phyloP scores from a whole-genome alignment of 225 moss, liverwort and hornwort genomes.

The Pseudoscleropodium purum region DNA sequence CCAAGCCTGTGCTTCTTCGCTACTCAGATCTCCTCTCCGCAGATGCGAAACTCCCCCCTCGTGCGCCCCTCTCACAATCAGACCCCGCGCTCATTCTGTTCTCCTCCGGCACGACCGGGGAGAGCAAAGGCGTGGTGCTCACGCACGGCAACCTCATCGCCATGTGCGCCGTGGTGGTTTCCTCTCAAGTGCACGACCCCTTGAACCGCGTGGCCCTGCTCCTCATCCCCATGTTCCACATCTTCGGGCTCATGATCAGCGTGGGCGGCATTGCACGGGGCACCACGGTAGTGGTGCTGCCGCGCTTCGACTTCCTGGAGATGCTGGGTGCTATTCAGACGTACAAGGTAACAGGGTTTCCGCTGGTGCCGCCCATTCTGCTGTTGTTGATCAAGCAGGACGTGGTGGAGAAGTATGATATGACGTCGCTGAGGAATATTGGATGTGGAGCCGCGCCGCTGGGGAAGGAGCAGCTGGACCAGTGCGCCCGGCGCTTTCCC shows the following conservation, averaged over 20 bases:
- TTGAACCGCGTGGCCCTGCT: not conserved
- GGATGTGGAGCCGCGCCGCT: conserved; percentile 72
- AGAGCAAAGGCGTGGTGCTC: conserved; percentile 69
- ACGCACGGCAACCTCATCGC: conserved; percentile 62
- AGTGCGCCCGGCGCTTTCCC: conserved; percentile 28
- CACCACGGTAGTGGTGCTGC: conserved; percentile 30
- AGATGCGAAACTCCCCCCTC: not conserved
- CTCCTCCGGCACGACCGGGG: conserved; percentile 86
- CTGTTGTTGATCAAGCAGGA: conserved; percentile 50
- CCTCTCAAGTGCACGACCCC: not conserved
- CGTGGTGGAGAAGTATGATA: conserved; percentile 51
- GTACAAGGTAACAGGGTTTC: conserved; percentile 30
- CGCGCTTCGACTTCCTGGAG: conserved; percentile 51
- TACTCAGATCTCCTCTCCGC: conserved; percentile 42
- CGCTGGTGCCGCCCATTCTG: conserved; percentile 75
- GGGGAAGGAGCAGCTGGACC: conserved; percentile 35
- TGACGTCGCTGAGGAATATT: conserved; percentile 41
- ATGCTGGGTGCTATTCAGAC: conserved; percentile 47
- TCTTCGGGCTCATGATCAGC: conserved; percentile 51
- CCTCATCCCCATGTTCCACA: conserved; percentile 68
- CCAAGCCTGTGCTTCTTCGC: not conserved
- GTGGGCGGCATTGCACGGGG: conserved; percentile 16
- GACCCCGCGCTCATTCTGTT: conserved; percentile 54
- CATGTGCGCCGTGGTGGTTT: not conserved
- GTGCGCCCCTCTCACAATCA: conserved; percentile 2